Evolutionary conservation across 441 rosid species (phyloP).

Genomic region (Syzygium malaccense): DNA sequence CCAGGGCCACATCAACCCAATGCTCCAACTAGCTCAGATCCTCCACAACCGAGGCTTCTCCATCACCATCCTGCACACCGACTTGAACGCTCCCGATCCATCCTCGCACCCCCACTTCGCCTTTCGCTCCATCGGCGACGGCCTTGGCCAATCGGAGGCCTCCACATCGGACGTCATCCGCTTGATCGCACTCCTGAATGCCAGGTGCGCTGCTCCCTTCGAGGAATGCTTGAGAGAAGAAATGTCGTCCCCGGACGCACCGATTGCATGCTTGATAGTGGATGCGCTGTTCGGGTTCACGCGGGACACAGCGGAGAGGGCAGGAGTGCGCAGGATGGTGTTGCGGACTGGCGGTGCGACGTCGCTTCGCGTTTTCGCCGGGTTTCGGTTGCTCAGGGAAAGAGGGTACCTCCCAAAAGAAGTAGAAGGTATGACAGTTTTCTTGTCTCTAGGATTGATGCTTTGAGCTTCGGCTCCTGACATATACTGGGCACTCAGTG

Average conservation of each 20-base stretch:
- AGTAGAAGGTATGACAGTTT: background rate
- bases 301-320: background rate
- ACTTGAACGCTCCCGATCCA: background rate
- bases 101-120: conserved; percentile 2
- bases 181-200: conserved; percentile 27
- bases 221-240: conserved; percentile 22
- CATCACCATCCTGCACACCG: conserved; percentile 7
- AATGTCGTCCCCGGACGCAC: background rate
- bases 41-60: conserved; percentile 5
- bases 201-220: conserved; percentile 36
- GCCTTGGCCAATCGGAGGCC: background rate
- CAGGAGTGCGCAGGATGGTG: background rate
- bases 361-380: background rate
- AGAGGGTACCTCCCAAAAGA: background rate
- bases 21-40: conserved; percentile 10
- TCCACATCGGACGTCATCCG: conserved; percentile 8
- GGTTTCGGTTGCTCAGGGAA: background rate
- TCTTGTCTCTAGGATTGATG: background rate
- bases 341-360: background rate
- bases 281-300: background rate
- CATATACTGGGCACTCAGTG: background rate
- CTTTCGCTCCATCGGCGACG: background rate
- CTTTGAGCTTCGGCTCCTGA: background rate
- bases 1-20: conserved; percentile 9
- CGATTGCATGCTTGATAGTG: background rate